Base-by-base conservation (phyloP, 805 yeast genomes). In the Lipomyces anomalus region DNA sequence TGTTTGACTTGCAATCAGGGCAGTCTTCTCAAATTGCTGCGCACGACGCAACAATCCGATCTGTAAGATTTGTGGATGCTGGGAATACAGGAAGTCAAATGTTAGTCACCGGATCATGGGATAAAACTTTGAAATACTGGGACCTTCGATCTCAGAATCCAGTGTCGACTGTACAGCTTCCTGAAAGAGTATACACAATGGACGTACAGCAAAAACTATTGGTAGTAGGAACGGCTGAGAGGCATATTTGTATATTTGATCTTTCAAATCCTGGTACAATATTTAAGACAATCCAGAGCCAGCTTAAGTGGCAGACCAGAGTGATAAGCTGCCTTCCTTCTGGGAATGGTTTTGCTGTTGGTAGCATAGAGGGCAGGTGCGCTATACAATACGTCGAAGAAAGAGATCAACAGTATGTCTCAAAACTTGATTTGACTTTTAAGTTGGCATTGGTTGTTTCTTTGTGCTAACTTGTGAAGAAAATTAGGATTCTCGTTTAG, bases 101-200 rank as follows among this genome's bases (percentile, higher is more conserved):
- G 53, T 78, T 90, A 22, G 97, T 88, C 2, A 78, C 89, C 36
- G 96, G 95, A 5, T 86, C 96, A 4, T 92, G 97, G 97, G 98
- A 92, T 67, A 88, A 87, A 67, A 87, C 97, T 1, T 67, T 92
- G 52, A 80, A 78, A 62, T 92, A 92, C 66, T 90, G 98, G 98
- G 97, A 92, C 67, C 72, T 84, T 68, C 80, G 97, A 61, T 80
- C 80, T 55, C 69, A 58, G 37, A 84, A 82, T 37, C 92, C 97
- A 16, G 75, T 90, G 18, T 76, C 88, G 17, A 84, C 95, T 2
- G 68, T 92, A 34, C 76, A 76, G 58, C 69, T 92, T 63, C 95
- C 97, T 0, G 97, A 92, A 56, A 72, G 95, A 43, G 95, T 86
- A 0, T 90, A 88, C 67, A 70, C 88, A 9, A 83, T 90, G 95